Conservation (phyloP, 2,329 filamentous ascomycete genomes). For the Shiraia bambusicola region DNA sequence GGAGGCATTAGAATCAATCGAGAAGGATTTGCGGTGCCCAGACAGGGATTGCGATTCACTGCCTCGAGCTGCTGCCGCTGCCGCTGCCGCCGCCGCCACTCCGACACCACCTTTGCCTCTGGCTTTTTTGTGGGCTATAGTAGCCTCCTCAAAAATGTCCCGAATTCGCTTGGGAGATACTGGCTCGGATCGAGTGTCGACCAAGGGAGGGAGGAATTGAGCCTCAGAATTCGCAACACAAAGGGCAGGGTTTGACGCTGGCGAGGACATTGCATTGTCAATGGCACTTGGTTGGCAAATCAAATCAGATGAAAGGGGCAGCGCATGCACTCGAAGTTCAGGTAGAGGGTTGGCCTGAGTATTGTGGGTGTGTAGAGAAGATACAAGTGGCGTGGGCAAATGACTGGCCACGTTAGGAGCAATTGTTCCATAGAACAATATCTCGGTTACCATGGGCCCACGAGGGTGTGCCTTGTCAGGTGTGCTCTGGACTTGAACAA, state of each 20-base stretch:
- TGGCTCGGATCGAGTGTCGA: constrained; percentile 23
- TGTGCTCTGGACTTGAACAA: constrained; percentile 33
- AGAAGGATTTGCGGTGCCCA: constrained; percentile 38
- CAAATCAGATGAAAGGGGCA: constrained; percentile 49
- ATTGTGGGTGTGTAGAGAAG: constrained; percentile 23
- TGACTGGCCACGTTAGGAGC: constrained; percentile 13
- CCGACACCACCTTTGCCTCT: constrained; percentile 47
- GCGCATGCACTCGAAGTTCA: constrained; percentile 42
- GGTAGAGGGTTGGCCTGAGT: constrained; percentile 14
- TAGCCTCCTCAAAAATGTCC: constrained; percentile 52
- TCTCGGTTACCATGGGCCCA: constrained; percentile 42
- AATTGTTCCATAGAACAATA: constrained; percentile 49
- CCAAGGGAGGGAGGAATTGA: constrained; percentile 36
- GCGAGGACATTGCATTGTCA: constrained; percentile 11
- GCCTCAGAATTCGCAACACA: constrained; percentile 24
- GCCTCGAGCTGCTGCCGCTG: constrained; percentile 45
- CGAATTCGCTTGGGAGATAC: constrained; percentile 46
- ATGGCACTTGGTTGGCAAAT: constrained; percentile 16
- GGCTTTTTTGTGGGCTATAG: constrained; percentile 46
- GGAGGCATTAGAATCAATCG: constrained; percentile 26
- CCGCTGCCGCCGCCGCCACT: constrained; percentile 45
- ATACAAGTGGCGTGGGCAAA: constrained; percentile 39
- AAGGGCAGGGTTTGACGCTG: constrained; percentile 1
- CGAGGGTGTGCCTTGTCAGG: neutral
- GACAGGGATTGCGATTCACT: constrained; percentile 28